Percentiles rank a stretch among this genome's conserved stretches.
Evolutionary conservation across 164 flowering plant species (phyloP).

Genomic region (Piper betle): DNA sequence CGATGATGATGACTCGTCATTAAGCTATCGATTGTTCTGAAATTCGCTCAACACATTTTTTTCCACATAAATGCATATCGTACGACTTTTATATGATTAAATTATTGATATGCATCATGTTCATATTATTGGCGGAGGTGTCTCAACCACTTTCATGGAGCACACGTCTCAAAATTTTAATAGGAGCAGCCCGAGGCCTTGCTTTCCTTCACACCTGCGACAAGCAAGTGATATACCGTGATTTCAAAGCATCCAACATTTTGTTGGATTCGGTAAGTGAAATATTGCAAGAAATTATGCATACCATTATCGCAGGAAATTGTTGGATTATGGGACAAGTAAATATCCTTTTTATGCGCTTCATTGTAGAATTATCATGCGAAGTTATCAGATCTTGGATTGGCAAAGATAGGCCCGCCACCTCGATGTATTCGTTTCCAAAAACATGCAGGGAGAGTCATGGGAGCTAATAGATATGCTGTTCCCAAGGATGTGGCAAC

Average conservation of each 20-base stretch:
- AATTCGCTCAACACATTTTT: too few relatives aligned
- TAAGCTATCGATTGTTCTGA: too few relatives aligned
- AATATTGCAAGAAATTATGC: neutral
- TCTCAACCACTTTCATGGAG: constrained; percentile 68
- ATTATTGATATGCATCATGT: too few relatives aligned
- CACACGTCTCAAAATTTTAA: constrained; percentile 48
- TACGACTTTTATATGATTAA: neutral
- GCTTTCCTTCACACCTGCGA: constrained; percentile 70
- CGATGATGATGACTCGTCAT: too few relatives aligned
- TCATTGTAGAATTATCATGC: constrained; percentile 51
- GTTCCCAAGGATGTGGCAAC: too few relatives aligned
- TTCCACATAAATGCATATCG: neutral
- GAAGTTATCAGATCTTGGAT: constrained; percentile 80
- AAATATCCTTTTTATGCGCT: neutral
- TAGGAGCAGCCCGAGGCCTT: constrained; percentile 80
- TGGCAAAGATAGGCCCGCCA: constrained; percentile 68
- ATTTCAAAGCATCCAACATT: constrained; percentile 84
- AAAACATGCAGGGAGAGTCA: too few relatives aligned
- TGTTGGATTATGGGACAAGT: neutral
- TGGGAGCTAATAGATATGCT: constrained; percentile 2
- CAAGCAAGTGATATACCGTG: constrained; percentile 61
- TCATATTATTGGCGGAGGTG: constrained; percentile 21
- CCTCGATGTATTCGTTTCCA: too few relatives aligned
- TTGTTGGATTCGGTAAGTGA: constrained; percentile 64
- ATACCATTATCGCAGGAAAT: neutral